Base-by-base conservation (phyloP, 345 rosid species). In the Lumnitzera racemosa region DNA sequence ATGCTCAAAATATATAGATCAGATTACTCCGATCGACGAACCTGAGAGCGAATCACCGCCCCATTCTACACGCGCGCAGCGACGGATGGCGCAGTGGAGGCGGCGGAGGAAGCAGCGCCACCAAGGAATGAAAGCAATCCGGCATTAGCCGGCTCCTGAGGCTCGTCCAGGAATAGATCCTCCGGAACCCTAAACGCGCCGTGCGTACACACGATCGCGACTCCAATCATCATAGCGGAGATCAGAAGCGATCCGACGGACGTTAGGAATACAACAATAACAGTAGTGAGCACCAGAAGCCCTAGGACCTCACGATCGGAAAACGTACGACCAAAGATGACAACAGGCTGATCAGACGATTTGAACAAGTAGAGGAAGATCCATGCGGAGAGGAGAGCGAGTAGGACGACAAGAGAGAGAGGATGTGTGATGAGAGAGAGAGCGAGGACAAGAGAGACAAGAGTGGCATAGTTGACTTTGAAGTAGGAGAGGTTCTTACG, bases 161-260 rank as follows among this genome's bases (percentile, higher is more conserved):
- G 43, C 43, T 89, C 95, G 59, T 89, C 96, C 49, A 87, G 25
- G 58, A 89, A 89, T 51, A 89, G 78, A 69, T 89, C 96, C 74
- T 89, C 96, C 0, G 95, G 96, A 57, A 82, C 81, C 73, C 88
- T 84, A 73, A 89, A 89, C 15, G 96, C 95, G 5, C 95, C 96
- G 24, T 86, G 96, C 5, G 83, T 57, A 66, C 89, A 84, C 50
- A 89, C 88, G 16, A 89, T 76, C 15, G 83, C 96, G 6, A 76
- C 66, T 16, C 95, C 95, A 52, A 82, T 48, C 95, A 87, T 71
- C 64, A 74, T 25, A 43, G 89, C 90, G 2, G 90, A 87, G 46
- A 84, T 87, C 67, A 84, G 36, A 47, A 87, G 74, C 41, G 95
- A 87, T 43, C 95, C 95, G 2, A 87, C 91, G 74, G 81, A 82